Base-by-base conservation (phyloP, 2,329 filamentous ascomycete genomes). In the Clarireedia homoeocarpa region DNA sequence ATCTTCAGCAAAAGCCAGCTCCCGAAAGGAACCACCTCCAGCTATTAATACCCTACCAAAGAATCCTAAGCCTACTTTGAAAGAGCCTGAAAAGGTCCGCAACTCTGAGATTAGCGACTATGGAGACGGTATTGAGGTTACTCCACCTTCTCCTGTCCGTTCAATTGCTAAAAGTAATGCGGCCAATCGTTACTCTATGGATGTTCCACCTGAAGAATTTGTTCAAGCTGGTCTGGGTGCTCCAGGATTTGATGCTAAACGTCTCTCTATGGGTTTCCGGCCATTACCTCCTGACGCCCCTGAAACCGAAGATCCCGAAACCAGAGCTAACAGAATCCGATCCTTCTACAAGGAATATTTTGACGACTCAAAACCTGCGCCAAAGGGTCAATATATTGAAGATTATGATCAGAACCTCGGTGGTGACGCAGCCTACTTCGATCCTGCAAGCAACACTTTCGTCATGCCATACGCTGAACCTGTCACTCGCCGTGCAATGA, bases 291-390 rank as follows among this genome's bases (percentile, higher is more conserved):
- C 91, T 38, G 85, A 91, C 67, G 88, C 95, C 61, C 30, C 30
- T 30, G 83, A 86, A 45, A 82, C 85, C 3, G 94, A 97, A 69
- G 92, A 96, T 69, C 91, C 94, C 0, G 94, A 97, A 71, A 85
- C 92, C 67, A 84, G 94, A 66, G 94, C 94, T 61, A 97, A 96
- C 76, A 85, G 94, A 57, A 99, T 99, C 63, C 83, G 94, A 70
- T 99, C 94, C 4, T 99, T 99, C 76, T 99, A 99, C 77, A 96
- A 96, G 75, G 94, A 99, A 70, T 99, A 99, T 75, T 99, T 99
- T 65, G 94, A 97, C 63, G 92, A 96, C 44, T 83, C 77, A 58
- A 88, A 84, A 69, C 68, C 68, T 44, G 65, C 62, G 15, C 66
- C 66, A 48, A 54, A 63, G n/a, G 69, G 67, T 15, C 69, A 77